Evolutionary conservation across 2,329 filamentous ascomycete species (phyloP), one percentile per base, ranked within the genome.

Genomic region (Colletotrichum lentis): DNA sequence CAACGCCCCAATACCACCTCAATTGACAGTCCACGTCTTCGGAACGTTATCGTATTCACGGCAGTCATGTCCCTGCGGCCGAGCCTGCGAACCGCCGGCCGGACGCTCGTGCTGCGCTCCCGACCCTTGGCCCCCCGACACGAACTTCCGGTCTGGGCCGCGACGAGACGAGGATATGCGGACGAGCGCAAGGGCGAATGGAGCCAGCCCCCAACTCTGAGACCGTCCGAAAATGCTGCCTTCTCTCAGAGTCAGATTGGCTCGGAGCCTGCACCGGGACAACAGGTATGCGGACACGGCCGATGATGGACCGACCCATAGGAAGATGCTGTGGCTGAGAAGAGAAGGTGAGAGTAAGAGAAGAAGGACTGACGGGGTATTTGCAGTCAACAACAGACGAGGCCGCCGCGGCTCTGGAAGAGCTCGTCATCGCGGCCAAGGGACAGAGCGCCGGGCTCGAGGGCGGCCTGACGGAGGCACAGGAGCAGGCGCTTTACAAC

Each of bases 61-160:
- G 41, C 22, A 64, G 27, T 69, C 64, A 89, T 90, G 87, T 82
- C 86, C 72, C 83, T 86, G 65, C 81, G 85, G 77, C 77, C 86
- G 72, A 84, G 83, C 70, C 71, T 88, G 47, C 81, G 83, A 72
- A 74, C 77, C 72, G 78, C 77, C 60, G 78, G 80, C 74, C 78
- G 81, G 68, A 76, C 79, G 50, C 76, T 84, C 56, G 77, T 79
- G 44, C 70, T 82, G 54, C 78, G 80, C 62, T 71, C 79, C 46
- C 74, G 77, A 71, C 76, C 80, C 53, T 74, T 75, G 67, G 66
- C 71, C 54, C 69, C 62, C 35, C 67, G 66, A 41, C 71, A 70
- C 54, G 70, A 70, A 41, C 69, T 70, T 44, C 73, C 80, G 66
- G 70, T 74, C 11, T 71, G 74, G 22, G 70, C 73, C 35, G 43